phyloP scores from a whole-genome alignment of 345 rosid genomes.

The Eucalyptus marginata region DNA sequence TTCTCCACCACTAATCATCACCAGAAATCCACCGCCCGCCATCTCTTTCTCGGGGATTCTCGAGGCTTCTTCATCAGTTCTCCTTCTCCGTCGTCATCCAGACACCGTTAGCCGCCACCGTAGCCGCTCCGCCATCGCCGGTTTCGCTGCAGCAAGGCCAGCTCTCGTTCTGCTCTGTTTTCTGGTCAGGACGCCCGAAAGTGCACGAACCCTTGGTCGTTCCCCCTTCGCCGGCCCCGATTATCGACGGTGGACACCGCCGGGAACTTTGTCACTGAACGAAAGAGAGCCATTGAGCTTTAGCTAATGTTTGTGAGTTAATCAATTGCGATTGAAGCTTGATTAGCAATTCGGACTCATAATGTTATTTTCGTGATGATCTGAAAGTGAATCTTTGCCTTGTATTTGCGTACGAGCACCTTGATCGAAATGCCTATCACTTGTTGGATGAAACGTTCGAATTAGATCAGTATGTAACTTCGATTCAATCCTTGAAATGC shows the following conservation, averaged over 20 bases:
- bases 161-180: too few species aligned
- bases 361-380: too few species aligned
- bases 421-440: not conserved
- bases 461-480: not conserved
- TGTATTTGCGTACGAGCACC: not conserved
- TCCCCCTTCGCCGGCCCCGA: not conserved
- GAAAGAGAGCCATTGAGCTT: not conserved
- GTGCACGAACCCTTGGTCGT: not conserved
- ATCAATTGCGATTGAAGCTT: not conserved
- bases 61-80: too few species aligned
- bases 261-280: not conserved
- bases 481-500: not conserved
- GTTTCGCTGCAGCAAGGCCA: too few species aligned
- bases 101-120: too few species aligned
- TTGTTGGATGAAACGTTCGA: not conserved
- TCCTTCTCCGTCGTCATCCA: too few species aligned
- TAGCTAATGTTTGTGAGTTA: not conserved
- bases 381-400: not conserved
- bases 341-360: not conserved
- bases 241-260: not conserved
- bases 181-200: not conserved
- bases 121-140: too few species aligned
- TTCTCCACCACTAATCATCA: too few species aligned
- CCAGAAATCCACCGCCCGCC: too few species aligned
- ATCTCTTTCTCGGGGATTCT: too few species aligned